Conservation (phyloP, 2,329 filamentous ascomycete species). For the Phaeosphaeriaceae sp. region DNA sequence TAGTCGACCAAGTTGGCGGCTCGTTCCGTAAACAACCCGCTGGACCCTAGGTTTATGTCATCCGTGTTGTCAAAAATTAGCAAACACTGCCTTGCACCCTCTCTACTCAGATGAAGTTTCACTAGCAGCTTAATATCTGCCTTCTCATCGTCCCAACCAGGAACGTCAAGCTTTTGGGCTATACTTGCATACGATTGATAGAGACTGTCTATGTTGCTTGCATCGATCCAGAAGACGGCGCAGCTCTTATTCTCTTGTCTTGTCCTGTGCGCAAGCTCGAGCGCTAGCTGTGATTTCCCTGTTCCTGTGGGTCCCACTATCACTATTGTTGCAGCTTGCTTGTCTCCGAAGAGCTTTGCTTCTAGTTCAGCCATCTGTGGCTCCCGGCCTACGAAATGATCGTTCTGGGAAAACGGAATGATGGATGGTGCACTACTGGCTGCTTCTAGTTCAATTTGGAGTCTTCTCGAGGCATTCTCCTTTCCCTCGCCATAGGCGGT, state of each 20-base stretch:
- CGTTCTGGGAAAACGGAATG: conserved; percentile 36
- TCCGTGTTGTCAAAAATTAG: conserved; percentile 40
- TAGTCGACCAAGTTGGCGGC: conserved; percentile 21
- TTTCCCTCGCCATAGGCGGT: too few species aligned
- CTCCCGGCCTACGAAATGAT: conserved; percentile 31
- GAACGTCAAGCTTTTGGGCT: conserved; percentile 28
- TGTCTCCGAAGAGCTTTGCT: conserved; percentile 26
- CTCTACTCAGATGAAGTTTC: conserved; percentile 12
- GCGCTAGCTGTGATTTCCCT: conserved; percentile 31
- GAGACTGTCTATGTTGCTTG: conserved; percentile 48
- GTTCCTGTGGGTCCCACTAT: conserved; percentile 25
- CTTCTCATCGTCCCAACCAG: conserved; percentile 17
- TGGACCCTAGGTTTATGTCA: conserved; percentile 8
- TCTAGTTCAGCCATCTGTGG: conserved; percentile 33
- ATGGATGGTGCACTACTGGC: conserved; percentile 20
- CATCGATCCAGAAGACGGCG: conserved; percentile 56
- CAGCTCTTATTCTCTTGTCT: conserved; percentile 44
- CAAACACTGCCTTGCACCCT: conserved; percentile 7
- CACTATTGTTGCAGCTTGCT: conserved; percentile 20
- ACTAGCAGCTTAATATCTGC: conserved; percentile 25
- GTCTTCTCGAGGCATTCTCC: too few species aligned
- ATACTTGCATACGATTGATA: conserved; percentile 2
- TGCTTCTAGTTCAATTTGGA: conserved; percentile 19
- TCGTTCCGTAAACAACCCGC: conserved; percentile 5
- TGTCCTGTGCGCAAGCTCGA: conserved; percentile 51